Evolutionary conservation across 73 alveolate genomes (phyloP).

Genomic region (Tetrahymena elliotti): DNA sequence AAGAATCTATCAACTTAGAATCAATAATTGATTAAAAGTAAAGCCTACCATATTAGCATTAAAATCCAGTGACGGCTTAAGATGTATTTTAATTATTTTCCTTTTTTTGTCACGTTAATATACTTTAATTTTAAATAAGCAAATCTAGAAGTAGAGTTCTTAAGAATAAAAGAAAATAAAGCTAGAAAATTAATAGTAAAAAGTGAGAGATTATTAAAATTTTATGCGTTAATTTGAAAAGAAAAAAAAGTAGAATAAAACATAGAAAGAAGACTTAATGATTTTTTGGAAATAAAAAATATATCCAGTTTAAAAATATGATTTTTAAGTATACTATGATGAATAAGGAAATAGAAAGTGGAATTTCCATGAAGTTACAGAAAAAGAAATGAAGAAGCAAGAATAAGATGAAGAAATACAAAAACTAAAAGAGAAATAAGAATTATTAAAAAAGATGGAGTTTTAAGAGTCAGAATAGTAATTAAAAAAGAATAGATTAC

Average conservation of each 20-base stretch:
- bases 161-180: neutral
- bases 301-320: neutral
- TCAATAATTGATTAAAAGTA: too few relatives aligned
- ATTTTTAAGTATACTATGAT: neutral
- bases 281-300: neutral
- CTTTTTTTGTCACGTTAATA: too few relatives aligned
- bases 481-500: neutral
- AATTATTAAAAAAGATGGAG: neutral
- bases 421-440: neutral
- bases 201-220: neutral
- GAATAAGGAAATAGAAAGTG: neutral
- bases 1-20: neutral
- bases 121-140: neutral
- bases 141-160: neutral
- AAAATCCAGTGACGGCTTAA: neutral
- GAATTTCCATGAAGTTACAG: neutral
- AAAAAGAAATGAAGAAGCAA: neutral
- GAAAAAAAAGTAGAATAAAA: neutral
- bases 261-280: neutral
- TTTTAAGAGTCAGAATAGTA: neutral
- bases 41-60: too few relatives aligned
- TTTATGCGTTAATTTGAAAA: neutral
- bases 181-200: neutral
- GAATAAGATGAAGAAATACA: neutral
- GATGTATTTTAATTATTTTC: neutral